These are phyloP conservation scores for Sporisorium graminicola DNA, from an alignment of 1,284 basidiomycete species.

Conservation along the genomic window DNA sequence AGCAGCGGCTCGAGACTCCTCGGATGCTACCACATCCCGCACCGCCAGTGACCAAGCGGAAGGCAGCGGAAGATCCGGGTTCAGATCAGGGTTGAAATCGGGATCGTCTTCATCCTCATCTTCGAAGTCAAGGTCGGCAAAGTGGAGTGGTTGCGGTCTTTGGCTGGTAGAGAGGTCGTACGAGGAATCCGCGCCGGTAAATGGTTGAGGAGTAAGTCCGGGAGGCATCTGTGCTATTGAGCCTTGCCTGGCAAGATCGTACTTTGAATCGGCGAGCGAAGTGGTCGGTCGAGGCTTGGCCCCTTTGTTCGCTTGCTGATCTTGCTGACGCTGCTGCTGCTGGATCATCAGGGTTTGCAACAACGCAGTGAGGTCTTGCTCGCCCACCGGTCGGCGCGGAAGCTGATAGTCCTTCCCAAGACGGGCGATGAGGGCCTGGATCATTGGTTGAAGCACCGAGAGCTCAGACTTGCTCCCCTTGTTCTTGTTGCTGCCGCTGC, in stretches of 20 bases:
- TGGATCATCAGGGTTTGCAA: constrained; percentile 57
- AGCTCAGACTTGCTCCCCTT: constrained; percentile 25
- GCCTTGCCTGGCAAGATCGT: constrained; percentile 3
- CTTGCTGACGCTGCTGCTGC: constrained; percentile 50
- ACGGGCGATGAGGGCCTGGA: constrained; percentile 48
- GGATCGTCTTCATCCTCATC: constrained; percentile 62
- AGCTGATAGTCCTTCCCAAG: constrained; percentile 42
- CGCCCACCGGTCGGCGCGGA: constrained; percentile 40
- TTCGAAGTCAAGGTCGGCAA: constrained; percentile 57
- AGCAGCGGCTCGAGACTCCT: constrained; percentile 43
- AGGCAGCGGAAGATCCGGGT: constrained; percentile 49
- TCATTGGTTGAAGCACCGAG: constrained; percentile 47
- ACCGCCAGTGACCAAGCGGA: constrained; percentile 59
- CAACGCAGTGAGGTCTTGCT: constrained; percentile 58
- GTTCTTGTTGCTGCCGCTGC: background rate
- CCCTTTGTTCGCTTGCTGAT: constrained; percentile 11
- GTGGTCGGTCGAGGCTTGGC: background rate
- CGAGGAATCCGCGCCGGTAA: background rate
- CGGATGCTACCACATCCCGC: constrained; percentile 54
- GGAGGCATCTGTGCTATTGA: constrained; percentile 1
- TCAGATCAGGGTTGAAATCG: constrained; percentile 54
- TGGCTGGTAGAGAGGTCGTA: constrained; percentile 4
- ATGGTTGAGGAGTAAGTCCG: background rate
- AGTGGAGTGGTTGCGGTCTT: constrained; percentile 26
- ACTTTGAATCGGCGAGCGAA: constrained; percentile 5